Conservation (phyloP, 2,329 filamentous ascomycete species). For the Colletotrichum spaethianum region DNA sequence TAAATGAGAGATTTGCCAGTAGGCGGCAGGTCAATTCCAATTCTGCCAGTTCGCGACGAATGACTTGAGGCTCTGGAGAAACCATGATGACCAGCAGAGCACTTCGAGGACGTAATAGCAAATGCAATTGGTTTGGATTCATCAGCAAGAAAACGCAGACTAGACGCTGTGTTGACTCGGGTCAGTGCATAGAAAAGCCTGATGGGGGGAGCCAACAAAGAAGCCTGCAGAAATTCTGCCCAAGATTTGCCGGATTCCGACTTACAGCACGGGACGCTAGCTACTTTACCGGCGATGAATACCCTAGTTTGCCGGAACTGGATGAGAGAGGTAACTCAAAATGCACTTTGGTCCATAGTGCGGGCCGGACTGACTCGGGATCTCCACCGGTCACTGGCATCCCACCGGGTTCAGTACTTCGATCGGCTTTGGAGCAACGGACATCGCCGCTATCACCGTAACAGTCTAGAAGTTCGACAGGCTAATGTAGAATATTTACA, state of each 20-base stretch:
- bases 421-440: constrained; percentile 57
- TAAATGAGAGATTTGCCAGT: neutral
- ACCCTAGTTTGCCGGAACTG: neutral
- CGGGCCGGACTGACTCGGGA: constrained; percentile 46
- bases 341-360: constrained; percentile 8
- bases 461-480: no score
- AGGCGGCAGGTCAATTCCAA: no score
- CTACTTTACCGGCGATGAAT: neutral
- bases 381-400: constrained; percentile 70
- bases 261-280: neutral
- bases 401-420: constrained; percentile 68
- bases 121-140: neutral
- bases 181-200: neutral
- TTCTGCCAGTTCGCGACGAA: neutral
- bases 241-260: constrained; percentile 3
- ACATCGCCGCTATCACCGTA: neutral
- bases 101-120: neutral
- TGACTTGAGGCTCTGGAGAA: no score
- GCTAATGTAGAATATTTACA: no score
- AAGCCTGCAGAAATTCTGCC: neutral
- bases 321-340: neutral
- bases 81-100: neutral
- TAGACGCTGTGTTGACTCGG: neutral
- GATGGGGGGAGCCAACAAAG: constrained; percentile 4
- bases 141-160: neutral